Evolutionary conservation across 306 rosid species (phyloP), one percentile per base, ranked within the genome.

Genomic region (Cucurbita moschata): DNA sequence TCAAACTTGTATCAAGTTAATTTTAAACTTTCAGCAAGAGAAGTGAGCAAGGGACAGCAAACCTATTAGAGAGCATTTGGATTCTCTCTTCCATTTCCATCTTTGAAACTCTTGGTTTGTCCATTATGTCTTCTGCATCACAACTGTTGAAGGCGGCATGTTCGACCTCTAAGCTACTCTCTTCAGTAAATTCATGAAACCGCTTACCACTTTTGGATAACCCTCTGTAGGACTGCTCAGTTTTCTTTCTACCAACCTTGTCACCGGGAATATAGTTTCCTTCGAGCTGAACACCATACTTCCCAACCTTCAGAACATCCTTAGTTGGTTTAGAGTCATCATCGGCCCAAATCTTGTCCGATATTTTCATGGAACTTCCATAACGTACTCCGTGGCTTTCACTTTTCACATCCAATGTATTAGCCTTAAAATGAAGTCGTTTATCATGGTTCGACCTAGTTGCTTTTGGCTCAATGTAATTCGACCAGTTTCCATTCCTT

Each of bases 71-170:
- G 51, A 94, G 88, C 87, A 70, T 86, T 80, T 86, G 88, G 71
- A 94, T 85, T 82, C 86, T 88, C 86, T 87, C 96, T 80, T 94
- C 98, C 96, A 87, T 82, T 75, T 82, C 97, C 83, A 74, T 83
- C 63, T 82, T 87, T 30, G 97, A 84, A 87, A 87, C 84, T 19
- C 85, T 89, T 15, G 81, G 71, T 77, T 73, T 86, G 74, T 67
- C 78, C 78, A 86, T 76, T 59, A 80, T 71, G 44, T 79, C 76
- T 14, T 44, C 79, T 75, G 85, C 96, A 63, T 86, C 89, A 56
- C 79, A 79, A 80, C 82, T 87, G 81, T 77, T 84, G 70, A 94
- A 90, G 54, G 98, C 98, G 13, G 86, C 92, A 81, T 96, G 83
- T 54, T 90, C 98, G 71, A 85, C 82, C 82, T 66, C 85, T 79